Base-by-base conservation (phyloP, 2,329 filamentous ascomycete species). In the Talaromyces albobiverticillius region DNA sequence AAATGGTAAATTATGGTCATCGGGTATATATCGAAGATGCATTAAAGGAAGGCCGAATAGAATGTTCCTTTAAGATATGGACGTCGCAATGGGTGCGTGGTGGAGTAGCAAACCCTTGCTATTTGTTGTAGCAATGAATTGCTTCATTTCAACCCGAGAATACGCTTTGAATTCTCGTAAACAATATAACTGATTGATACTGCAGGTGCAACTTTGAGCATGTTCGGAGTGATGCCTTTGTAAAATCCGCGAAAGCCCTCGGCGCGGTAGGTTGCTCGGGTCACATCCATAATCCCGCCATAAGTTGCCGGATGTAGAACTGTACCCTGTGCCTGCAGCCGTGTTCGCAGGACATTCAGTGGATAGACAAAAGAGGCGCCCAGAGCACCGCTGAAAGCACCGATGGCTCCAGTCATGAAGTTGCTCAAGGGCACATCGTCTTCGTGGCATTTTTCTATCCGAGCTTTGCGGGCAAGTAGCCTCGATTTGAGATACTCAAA, bases 301-400 rank as follows among this genome's bases (percentile, higher is more conserved):
- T 99, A 99, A 4, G 89, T 95, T 7, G 88, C 82, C 4, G 88
- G 90, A 69, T 99, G 94, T 68, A 95, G 85, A n/a, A 85, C 82
- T 0, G 94, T 97, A 52, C 94, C 94, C 73, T 97, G 94, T 10
- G 90, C 95, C 74, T 99, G 94, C 58, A 97, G 76, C 61, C 93
- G 82, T 3, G 94, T 99, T 55, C 94, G 86, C 20, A 99, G 82
- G 47, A 99, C 84, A 67, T 99, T 99, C 61, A 99, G 78, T 0
- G 94, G 94, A 67, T 99, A 99, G 32, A 99, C 94, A 11, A 93
- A 83, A n/a, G 87, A 89, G 3, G 94, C 94, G 58, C 94, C 92
- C 57, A 96, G 86, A 1, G 93, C 93, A 40, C 94, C 94, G 41
- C 90, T 95, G 46, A 90, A 86, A 4, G 92, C 94, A 46, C 94